Conservation (phyloP, 768 basidiomycete genomes). For the Russula sp. region DNA sequence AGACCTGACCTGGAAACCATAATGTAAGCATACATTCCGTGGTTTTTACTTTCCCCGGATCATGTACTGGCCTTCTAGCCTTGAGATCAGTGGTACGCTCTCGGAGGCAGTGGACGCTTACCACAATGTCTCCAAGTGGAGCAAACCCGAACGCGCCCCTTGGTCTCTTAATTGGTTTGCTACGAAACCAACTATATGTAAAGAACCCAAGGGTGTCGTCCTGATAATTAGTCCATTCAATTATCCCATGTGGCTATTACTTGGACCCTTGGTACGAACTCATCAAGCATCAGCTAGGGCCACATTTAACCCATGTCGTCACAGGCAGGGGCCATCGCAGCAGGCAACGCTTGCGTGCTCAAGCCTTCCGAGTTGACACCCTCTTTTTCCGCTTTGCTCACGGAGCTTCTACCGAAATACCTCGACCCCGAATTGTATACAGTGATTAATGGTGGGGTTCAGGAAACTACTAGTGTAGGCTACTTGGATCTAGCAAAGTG, state of each 20-base stretch:
- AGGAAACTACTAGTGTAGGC: conserved; percentile 30
- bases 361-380: conserved; percentile 36
- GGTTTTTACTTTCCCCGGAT: neutral
- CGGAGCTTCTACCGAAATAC: conserved; percentile 28
- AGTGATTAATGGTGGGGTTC: conserved; percentile 33
- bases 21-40: conserved; percentile 35
- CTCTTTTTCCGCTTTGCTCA: conserved; percentile 28
- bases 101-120: conserved; percentile 49
- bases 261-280: conserved; percentile 50
- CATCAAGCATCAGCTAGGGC: neutral
- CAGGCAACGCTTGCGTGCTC: conserved; percentile 33
- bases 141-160: conserved; percentile 51
- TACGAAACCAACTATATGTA: conserved; percentile 58
- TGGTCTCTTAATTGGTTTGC: conserved; percentile 52
- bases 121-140: conserved; percentile 67
- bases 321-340: conserved; percentile 35
- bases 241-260: conserved; percentile 57
- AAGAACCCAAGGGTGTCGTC: conserved; percentile 73
- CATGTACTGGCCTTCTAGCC: conserved; percentile 34
- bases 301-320: neutral
- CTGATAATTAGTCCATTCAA: conserved; percentile 72
- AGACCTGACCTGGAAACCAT: conserved; percentile 54
- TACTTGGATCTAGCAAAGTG: neutral
- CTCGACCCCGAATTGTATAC: conserved; percentile 32
- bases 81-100: conserved; percentile 55